Evolutionary conservation across 148 eudicot species (phyloP), one percentile per base, ranked within the genome.

Genomic region (Vaccinium corymbosum): DNA sequence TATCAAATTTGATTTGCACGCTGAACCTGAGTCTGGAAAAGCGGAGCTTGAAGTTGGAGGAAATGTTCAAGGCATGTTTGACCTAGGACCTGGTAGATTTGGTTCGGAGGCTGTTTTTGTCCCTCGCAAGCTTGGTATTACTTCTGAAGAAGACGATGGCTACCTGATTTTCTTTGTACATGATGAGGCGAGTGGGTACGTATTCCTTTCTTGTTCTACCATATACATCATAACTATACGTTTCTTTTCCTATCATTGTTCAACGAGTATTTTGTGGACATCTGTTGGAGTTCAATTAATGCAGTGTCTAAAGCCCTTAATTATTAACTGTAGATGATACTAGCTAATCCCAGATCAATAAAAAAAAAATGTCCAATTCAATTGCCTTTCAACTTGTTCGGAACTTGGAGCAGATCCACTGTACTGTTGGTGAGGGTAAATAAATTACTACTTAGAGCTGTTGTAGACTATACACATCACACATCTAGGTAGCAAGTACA

Each of bases 71-170:
- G 98, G 98, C 57, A 87, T 97, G 72, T 92, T 91, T 86, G 93
- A 94, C 82, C 92, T 94, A 4, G 99, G 98, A 82, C 94, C 94
- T 70, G 92, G 91, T 82, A 91, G 92, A 88, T 94, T 89, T 89
- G 99, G 99, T 59, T 97, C 99, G n/a, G 99, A 97, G 88, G 98
- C 98, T 83, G 76, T 93, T 68, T 94, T 93, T 88, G 95, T 94
- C 73, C 97, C 99, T 86, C 91, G 92, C 55, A 88, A 90, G 68
- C 92, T 88, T 73, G 97, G 95, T 42, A 85, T 89, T 27, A 57
- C 82, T 49, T 70, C 92, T 85, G 98, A 92, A 90, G 99, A 97
- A 91, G 98, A 94, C 87, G 98, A 94, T 90, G 99, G 99, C 68
- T 97, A 91, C 90, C 89, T 97, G 80, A 94, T 97, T 68, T 90